Evolutionary conservation across 139 green algal genomes (phyloP), one percentile per base, ranked within the genome.

Genomic region (Mychonastes homosphaera): DNA sequence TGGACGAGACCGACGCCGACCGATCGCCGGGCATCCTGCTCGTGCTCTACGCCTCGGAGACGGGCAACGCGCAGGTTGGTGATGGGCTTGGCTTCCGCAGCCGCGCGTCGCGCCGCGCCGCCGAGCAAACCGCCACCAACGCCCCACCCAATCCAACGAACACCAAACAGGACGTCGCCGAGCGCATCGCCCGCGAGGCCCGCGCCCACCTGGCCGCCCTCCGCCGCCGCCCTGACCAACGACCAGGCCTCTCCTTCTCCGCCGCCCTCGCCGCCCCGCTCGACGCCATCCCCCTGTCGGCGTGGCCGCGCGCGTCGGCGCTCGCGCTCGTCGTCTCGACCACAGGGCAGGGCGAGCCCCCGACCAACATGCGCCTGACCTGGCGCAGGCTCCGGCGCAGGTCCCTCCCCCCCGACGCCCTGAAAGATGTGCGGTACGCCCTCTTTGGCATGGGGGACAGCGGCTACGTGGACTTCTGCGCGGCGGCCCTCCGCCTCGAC

Each of bases 391-490:
- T 98, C 53, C 79, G 95, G 53, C 78, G 86, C 45, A 91, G 87
- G 45, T 78, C 45, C 62, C 77, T 98, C 53, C 69, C 81, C 9
- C 29, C 75, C 0, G 67, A 83, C 51, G 84, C 75, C 0, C 69
- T 98, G 51, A 27, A 41, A 0, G 56, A 28, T 6, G 19, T 83
- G 30, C 13, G 26, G 7, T 81, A 65, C 23, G 87, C 86, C 9
- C 86, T 96, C 16, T 98, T 98, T 80, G 92, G 92, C 1, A 72
- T 98, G 18, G 92, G 92, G 0, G 92, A 98, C 73, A 94, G 84
- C 6, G 72, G 79, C 18, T 98, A 98, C 66, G 58, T 77, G 3
- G 81, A 95, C 39, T 98, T 87, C 78, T 97, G 97, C 54, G 77
- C n/a, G n/a, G n/a, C n/a, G n/a, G 86, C 86, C 40, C 96, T 96